A percentile compares a stretch with the other conserved stretches of the same genome.
Evolutionary conservation across 2,329 filamentous ascomycete species (phyloP).

Genomic region (Davidsoniella eucalypti): DNA sequence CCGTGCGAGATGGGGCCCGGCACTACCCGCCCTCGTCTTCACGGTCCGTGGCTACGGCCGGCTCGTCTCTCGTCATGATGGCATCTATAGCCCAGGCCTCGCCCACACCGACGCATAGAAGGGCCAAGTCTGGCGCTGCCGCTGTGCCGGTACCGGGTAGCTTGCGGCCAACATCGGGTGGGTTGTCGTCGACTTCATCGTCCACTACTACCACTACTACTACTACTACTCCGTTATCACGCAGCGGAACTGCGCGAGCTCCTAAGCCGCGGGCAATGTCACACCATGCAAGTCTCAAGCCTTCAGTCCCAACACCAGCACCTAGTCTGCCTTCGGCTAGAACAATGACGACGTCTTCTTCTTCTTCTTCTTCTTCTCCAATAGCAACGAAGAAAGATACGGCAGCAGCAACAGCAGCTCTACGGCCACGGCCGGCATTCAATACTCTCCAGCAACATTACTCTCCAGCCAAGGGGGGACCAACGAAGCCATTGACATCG

Average conservation of each 20-base stretch:
- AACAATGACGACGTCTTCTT: background rate
- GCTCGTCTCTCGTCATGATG: background rate
- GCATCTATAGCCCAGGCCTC: background rate
- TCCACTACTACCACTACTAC: background rate
- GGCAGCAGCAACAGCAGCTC: constrained; percentile 15
- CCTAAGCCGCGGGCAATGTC: constrained; percentile 17
- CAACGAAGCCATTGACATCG: constrained; percentile 45
- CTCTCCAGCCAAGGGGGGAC: constrained; percentile 41
- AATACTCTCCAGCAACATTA: constrained; percentile 50
- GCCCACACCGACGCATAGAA: background rate
- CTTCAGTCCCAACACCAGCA: background rate
- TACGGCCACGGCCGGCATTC: constrained; percentile 37
- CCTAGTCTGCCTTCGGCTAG: background rate
- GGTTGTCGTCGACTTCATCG: background rate
- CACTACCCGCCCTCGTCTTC: constrained; percentile 22
- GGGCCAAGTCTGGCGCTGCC: constrained; percentile 5
- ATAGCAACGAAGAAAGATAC: background rate
- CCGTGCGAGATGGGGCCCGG: background rate
- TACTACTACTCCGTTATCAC: background rate
- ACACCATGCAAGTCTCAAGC: constrained; percentile 2
- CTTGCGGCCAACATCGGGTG: background rate
- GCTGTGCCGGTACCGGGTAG: background rate
- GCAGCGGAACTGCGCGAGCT: background rate
- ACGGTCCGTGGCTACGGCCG: background rate
- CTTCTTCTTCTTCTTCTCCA: background rate